phyloP scores from a whole-genome alignment of 495 filamentous ascomycete genomes.

The Cenococcum geophilum region DNA sequence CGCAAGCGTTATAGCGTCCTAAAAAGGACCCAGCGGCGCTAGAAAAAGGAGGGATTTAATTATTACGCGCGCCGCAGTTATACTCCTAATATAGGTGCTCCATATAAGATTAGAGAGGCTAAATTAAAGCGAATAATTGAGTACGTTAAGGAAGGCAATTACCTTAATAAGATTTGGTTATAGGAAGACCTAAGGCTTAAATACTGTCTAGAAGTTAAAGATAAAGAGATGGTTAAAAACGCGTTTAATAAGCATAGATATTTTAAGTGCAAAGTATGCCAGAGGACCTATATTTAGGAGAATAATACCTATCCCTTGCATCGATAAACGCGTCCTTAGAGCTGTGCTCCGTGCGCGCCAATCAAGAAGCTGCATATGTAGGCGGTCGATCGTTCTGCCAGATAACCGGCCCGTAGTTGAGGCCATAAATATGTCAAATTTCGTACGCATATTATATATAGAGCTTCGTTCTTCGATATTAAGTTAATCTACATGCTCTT shows the following conservation, averaged over 20 bases:
- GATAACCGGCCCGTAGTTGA: too few relatives aligned
- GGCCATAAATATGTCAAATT: too few relatives aligned
- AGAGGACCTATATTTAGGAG: not conserved
- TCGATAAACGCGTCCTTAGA: too few relatives aligned
- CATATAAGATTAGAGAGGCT: not conserved
- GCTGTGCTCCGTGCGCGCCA: too few relatives aligned
- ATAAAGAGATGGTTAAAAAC: not conserved
- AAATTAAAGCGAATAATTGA: too few relatives aligned
- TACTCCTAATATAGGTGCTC: not conserved
- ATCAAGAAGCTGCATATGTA: too few relatives aligned
- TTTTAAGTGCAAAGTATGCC: not conserved
- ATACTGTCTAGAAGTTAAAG: constrained; percentile 6
- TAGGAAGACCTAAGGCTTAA: not conserved
- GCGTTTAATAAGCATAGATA: not conserved
- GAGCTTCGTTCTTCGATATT: too few relatives aligned
- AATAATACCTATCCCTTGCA: not conserved
- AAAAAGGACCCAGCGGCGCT: not conserved
- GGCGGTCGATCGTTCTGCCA: too few relatives aligned
- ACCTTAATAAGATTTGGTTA: not conserved
- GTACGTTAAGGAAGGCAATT: not conserved
- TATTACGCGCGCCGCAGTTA: not conserved
- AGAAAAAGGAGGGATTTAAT: not conserved
- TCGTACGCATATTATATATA: too few relatives aligned
- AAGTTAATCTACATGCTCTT: too few relatives aligned
- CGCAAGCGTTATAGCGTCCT: not conserved